A percentile compares a stretch with the other conserved stretches of the same genome.
Conservation (phyloP, 2,329 filamentous ascomycete genomes). For the Hymenoscyphus fraxineus region DNA sequence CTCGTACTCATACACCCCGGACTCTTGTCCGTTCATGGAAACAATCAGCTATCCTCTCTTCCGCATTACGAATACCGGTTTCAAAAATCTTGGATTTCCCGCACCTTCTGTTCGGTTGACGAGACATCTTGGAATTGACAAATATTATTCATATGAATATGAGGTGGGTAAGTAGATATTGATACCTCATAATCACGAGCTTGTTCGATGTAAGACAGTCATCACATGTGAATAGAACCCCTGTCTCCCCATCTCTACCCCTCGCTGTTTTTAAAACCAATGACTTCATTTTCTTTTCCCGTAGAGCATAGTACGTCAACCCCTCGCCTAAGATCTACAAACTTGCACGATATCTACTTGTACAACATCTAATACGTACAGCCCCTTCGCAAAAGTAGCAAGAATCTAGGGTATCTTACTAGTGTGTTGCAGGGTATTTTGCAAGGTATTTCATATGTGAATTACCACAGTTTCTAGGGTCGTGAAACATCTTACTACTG, state of each 20-base stretch:
- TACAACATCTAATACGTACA: too few relatives aligned
- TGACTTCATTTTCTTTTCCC: not conserved
- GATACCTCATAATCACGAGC: not conserved
- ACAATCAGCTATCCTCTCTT: not conserved
- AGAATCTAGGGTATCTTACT: too few relatives aligned
- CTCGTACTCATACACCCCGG: not conserved
- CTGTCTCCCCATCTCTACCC: not conserved
- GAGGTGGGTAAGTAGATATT: not conserved
- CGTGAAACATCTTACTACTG: too few relatives aligned
- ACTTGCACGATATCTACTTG: too few relatives aligned
- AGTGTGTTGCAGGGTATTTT: too few relatives aligned
- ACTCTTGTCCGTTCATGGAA: too few relatives aligned
- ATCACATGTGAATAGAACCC: not conserved
- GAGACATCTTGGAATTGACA: not conserved
- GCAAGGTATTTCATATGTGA: too few relatives aligned
- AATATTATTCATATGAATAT: not conserved
- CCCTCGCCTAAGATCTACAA: too few relatives aligned
- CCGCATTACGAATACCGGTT: too few relatives aligned
- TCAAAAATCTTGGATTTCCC: not conserved
- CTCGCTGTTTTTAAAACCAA: not conserved
- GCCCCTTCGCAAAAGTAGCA: too few relatives aligned
- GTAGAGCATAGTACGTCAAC: not conserved
- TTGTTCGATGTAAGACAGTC: not conserved
- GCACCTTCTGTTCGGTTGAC: not conserved
- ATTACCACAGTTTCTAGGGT: too few relatives aligned